These are phyloP conservation scores for Sporothrix curviconia DNA, from an alignment of 2,329 filamentous ascomycete species.

Conservation along the genomic window DNA sequence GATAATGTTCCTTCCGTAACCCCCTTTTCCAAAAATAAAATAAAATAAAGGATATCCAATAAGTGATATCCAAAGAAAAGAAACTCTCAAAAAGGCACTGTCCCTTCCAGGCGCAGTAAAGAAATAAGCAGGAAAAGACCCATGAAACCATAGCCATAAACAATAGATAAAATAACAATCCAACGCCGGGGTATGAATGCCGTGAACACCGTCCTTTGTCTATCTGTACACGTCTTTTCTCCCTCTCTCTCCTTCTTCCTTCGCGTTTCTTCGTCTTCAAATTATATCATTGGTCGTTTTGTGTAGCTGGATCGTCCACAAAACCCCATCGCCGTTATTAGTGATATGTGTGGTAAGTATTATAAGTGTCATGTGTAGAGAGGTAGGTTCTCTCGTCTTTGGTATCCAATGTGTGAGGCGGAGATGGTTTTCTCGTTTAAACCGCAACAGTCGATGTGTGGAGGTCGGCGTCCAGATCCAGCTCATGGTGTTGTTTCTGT, in stretches of 20 bases:
- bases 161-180: background rate
- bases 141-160: background rate
- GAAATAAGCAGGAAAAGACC: background rate
- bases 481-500: background rate
- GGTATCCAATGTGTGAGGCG: background rate
- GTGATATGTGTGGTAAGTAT: too few species aligned
- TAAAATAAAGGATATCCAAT: slow-evolving; percentile 1
- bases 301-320: background rate
- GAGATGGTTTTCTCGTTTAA: background rate
- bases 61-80: background rate
- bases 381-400: background rate
- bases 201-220: background rate
- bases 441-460: slow-evolving; percentile 12
- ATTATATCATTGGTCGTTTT: too few species aligned
- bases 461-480: slow-evolving; percentile 10
- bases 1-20: too few species aligned
- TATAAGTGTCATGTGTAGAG: too few species aligned
- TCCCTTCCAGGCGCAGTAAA: background rate
- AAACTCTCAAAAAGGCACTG: too few species aligned
- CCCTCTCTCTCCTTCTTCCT: background rate
- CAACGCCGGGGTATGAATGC: slow-evolving; percentile 7
- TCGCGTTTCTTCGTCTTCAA: background rate
- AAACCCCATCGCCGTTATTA: slow-evolving; percentile 7
- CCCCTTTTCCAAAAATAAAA: too few species aligned
- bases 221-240: slow-evolving; percentile 8